Conservation (phyloP, 208 protist genomes). For the Leishmania amazonensis region DNA sequence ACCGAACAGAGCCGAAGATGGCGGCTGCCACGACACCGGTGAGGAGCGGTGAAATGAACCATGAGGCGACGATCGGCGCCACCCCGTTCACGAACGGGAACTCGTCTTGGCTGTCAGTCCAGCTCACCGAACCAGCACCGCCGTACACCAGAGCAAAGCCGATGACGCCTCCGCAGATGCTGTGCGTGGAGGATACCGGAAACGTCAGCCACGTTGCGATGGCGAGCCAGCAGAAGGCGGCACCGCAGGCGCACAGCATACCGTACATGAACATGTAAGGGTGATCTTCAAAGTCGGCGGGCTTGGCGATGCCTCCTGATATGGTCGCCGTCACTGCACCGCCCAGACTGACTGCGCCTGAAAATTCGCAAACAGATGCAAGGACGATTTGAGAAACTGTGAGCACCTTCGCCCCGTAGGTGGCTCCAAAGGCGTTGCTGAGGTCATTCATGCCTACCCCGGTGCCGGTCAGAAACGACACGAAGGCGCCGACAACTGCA, state of each 20-base stretch:
- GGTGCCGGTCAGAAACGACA: conserved; percentile 76
- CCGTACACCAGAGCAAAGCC: conserved; percentile 85
- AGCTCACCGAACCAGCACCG: conserved; percentile 52
- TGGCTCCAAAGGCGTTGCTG: conserved; percentile 91
- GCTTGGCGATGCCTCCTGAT: conserved; percentile 73
- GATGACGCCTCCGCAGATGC: conserved; percentile 79
- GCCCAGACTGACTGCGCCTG: conserved; percentile 70
- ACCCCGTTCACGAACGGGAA: conserved; percentile 81
- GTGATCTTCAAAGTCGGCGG: conserved; percentile 45
- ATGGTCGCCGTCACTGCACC: conserved; percentile 80
- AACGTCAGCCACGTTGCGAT: conserved; percentile 66
- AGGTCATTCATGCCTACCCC: conserved; percentile 93
- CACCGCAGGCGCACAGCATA: conserved; percentile 71
- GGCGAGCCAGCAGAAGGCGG: conserved; percentile 71
- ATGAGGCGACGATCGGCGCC: conserved; percentile 74
- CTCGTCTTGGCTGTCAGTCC: conserved; percentile 50
- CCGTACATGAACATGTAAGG: conserved; percentile 88
- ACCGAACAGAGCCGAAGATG: conserved; percentile 57
- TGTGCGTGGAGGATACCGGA: conserved; percentile 82
- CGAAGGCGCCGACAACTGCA: conserved; percentile 66
- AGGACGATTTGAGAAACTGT: conserved; percentile 81
- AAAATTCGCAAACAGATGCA: conserved; percentile 84
- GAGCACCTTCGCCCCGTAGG: conserved; percentile 81
- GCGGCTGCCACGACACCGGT: conserved; percentile 55
- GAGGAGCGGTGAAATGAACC: conserved; percentile 84